These are phyloP conservation scores for Physocladia obscura DNA, from an alignment of 192 early-diverging fungal species.

Conservation along the genomic window DNA sequence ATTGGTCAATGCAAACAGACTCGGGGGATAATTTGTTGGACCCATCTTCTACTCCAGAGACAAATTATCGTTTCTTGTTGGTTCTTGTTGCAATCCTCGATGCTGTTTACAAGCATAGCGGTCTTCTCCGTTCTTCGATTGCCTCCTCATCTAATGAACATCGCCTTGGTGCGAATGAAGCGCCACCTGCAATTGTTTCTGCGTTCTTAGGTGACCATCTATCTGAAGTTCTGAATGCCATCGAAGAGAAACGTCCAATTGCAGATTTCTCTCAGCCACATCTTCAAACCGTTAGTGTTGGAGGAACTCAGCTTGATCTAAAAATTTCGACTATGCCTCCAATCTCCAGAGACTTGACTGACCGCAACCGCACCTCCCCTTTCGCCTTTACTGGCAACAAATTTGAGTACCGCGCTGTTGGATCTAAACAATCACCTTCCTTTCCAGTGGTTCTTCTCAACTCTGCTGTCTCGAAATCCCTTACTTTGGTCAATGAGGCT, in stretches of 20 bases:
- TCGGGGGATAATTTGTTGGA: slow-evolving; percentile 95
- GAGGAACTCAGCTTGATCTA: slow-evolving; percentile 92
- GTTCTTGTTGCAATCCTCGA: slow-evolving; percentile 90
- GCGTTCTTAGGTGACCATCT: slow-evolving; percentile 97
- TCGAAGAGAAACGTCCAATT: slow-evolving; percentile 84
- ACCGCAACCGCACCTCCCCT: slow-evolving; percentile 99
- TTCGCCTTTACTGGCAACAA: slow-evolving; percentile 99
- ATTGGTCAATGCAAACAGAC: slow-evolving; percentile 96
- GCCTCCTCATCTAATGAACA: slow-evolving; percentile 96
- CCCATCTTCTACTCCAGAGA: slow-evolving; percentile 93
- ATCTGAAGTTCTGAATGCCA: slow-evolving; percentile 88
- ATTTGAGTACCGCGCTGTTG: slow-evolving; percentile 95
- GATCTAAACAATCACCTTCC: slow-evolving; percentile 95
- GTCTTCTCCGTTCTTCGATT: slow-evolving; percentile 87
- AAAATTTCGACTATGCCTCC: slow-evolving; percentile 90
- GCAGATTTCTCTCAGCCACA: slow-evolving; percentile 87
- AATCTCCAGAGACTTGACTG: slow-evolving; percentile 94
- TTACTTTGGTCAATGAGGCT: slow-evolving; percentile 70
- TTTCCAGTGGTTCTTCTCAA: slow-evolving; percentile 95
- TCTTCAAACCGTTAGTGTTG: slow-evolving; percentile 87
- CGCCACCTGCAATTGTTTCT: slow-evolving; percentile 96
- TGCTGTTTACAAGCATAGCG: slow-evolving; percentile 88
- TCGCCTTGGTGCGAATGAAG: slow-evolving; percentile 97
- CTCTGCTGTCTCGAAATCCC: slow-evolving; percentile 82
- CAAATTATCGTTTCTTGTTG: slow-evolving; percentile 97